Evolutionary conservation across 257 asterid species (phyloP), one percentile per base, ranked within the genome.

Genomic region (Solanum piurae): DNA sequence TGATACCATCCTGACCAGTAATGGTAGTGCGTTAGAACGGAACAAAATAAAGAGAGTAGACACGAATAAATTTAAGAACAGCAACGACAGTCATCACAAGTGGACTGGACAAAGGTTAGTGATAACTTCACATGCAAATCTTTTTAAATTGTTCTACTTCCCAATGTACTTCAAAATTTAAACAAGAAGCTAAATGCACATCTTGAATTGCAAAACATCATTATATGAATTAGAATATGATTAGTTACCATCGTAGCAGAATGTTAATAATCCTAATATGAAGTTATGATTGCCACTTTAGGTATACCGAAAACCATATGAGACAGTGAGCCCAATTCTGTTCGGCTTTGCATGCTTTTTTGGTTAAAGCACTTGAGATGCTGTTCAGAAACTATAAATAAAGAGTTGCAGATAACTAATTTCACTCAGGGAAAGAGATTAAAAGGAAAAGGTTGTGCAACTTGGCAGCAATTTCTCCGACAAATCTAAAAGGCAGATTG

Each of bases 1-100:
- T 92, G 92, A 97, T 91, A 71, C 89, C 94, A 91, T 95, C 98
- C 98, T 96, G 98, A 44, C 86, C 91, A 85, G 90, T 20, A 88
- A 89, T 60, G 89, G 79, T 71, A 71, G 13, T 31, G 64, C 52
- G 27, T 84, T 79, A 85, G 87, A 42, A 72, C 42, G 68, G 80
- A 80, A 87, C n/a, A 58, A 79, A 74, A 86, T 44, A 88, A 82
- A 46, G 86, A 36, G 21, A 73, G 64, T 40, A 79, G 40, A 83
- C 23, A 42, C 34, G 31, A 83, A 72, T 83, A 83, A 66, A 20
- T 10, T 12, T 38, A 46, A 12, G 13, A 86, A n/a, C 60, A 76
- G 60, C 60, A 23, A n/a, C 1, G 12, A 18, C 69, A 49, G 83
- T 21, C 8, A 25, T 83, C 79, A 55, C 62, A 86, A 31, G 58